A percentile compares a stretch with the other conserved stretches of the same genome.
Evolutionary conservation across 1,139 yeast genomes (phyloP).

Genomic region (Blastobotrys proliferans): DNA sequence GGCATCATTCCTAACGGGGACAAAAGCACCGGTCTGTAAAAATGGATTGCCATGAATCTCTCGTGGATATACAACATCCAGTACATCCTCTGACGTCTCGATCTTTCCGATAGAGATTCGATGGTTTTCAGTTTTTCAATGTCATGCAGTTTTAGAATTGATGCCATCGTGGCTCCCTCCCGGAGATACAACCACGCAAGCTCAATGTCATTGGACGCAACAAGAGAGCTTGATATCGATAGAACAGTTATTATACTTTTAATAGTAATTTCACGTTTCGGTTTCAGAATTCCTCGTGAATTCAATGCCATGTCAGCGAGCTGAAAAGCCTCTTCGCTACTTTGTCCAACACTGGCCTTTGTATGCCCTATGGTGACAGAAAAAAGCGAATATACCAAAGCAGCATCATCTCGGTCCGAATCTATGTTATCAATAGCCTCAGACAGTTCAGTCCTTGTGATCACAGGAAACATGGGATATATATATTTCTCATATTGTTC

Average conservation of each 20-base stretch:
- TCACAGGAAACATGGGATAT: slow-evolving; percentile 22
- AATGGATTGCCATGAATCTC: slow-evolving; percentile 22
- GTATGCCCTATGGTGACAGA: slow-evolving; percentile 20
- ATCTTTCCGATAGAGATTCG: slow-evolving; percentile 15
- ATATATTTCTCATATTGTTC: slow-evolving; percentile 14
- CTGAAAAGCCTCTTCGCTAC: not conserved
- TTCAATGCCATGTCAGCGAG: slow-evolving; percentile 17
- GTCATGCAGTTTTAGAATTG: slow-evolving; percentile 16
- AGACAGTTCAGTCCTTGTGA: slow-evolving; percentile 16
- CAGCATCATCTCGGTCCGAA: slow-evolving; percentile 12
- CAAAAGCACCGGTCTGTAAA: slow-evolving; percentile 17
- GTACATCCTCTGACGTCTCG: slow-evolving; percentile 19
- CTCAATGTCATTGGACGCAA: slow-evolving; percentile 17
- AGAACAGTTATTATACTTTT: slow-evolving; percentile 15
- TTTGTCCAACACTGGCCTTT: not conserved
- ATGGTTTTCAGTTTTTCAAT: no score
- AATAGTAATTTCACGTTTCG: slow-evolving; percentile 7
- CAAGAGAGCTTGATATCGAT: slow-evolving; percentile 18
- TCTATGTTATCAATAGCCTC: slow-evolving; percentile 11
- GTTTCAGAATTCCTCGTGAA: slow-evolving; percentile 16
- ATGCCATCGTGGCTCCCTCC: slow-evolving; percentile 21
- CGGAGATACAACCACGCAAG: slow-evolving; percentile 21
- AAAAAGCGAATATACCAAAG: slow-evolving; percentile 20
- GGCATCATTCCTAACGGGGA: slow-evolving; percentile 17
- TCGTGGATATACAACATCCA: slow-evolving; percentile 24